Evolutionary conservation across 2,329 filamentous ascomycete species (phyloP), one percentile per base, ranked within the genome.

Genomic region (Phaeoacremonium minimum): DNA sequence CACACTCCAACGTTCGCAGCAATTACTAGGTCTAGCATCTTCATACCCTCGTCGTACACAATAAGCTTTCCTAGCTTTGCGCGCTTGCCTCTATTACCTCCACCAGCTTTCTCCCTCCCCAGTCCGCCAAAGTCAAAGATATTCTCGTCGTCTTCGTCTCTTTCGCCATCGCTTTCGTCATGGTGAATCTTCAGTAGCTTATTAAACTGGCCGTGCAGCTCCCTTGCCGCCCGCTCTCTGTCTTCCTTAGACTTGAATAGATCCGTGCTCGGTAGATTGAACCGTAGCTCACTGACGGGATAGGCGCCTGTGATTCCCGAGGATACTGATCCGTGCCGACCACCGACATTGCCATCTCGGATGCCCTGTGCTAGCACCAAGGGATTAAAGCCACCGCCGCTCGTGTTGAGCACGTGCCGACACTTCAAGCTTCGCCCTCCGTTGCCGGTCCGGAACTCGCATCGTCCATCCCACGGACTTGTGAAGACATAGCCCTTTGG

Each of bases 51-150:
- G 38, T 91, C 81, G 49, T 89, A 79, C 26, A 98, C 75, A 35
- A 97, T 88, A 35, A 98, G 66, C 62, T 97, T 98, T 1, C 91
- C 93, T 49, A 98, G 67, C 66, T 98, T 98, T 4, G 88, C 90
- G 51, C 87, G 79, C 57, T 87, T 89, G 0, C 91, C 91, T 30
- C 83, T 75, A 53, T 86, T 84, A 0, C 91, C 91, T 15, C 91
- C 91, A 2, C 91, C 91, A 0, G 90, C 90, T 38, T 76, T 78
- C 59, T 97, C 91, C 45, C 78, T 77, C 1, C 89, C 91, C 1
- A 96, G 69, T 11, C 35, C 41, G 15, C 80, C 84, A 4, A 93
- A 57, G 53, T 91, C 85, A 36, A 91, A 66, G n/a, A 38, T 30
- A 0, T 64, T 61, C 28, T 55, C 60, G 7, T 66, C 61, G 4